These are phyloP conservation scores for Teunomyces kruisii DNA, from an alignment of 805 yeast species.

Conservation along the genomic window DNA sequence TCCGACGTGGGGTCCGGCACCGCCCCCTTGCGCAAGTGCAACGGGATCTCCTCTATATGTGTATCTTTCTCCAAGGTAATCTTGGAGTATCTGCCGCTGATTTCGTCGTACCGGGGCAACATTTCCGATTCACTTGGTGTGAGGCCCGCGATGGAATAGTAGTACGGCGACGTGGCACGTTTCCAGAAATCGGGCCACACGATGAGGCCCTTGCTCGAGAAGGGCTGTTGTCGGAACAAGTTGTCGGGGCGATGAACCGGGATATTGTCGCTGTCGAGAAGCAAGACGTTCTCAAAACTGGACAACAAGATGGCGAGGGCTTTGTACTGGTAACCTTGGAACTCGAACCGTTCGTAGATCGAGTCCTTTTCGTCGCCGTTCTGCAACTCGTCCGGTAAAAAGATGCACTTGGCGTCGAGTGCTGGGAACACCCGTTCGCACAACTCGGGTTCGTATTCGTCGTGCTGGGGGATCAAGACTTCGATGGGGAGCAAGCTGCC, in stretches of 20 bases:
- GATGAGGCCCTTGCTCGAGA: constrained; percentile 51
- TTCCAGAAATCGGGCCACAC: constrained; percentile 92
- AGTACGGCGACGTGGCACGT: constrained; percentile 73
- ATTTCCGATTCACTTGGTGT: constrained; percentile 24
- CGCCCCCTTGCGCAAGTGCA: constrained; percentile 31
- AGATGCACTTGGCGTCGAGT: constrained; percentile 39
- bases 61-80: neutral
- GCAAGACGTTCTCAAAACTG: constrained; percentile 66
- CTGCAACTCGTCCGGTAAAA: constrained; percentile 31
- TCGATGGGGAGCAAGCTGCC: constrained; percentile 79
- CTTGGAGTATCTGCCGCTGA: constrained; percentile 18
- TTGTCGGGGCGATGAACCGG: constrained; percentile 66
- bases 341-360: constrained; percentile 31
- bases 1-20: constrained; percentile 32
- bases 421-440: constrained; percentile 40
- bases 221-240: constrained; percentile 59
- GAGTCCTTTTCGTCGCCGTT: constrained; percentile 15
- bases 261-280: constrained; percentile 75
- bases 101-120: constrained; percentile 35
- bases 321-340: constrained; percentile 45
- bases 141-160: constrained; percentile 66
- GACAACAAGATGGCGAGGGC: constrained; percentile 40
- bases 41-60: constrained; percentile 19
- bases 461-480: constrained; percentile 69
- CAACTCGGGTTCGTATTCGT: constrained; percentile 69